Percentiles rank a stretch among this genome's conserved stretches.
Conservation (phyloP, 345 rosid species). For the Syzygium jambos region DNA sequence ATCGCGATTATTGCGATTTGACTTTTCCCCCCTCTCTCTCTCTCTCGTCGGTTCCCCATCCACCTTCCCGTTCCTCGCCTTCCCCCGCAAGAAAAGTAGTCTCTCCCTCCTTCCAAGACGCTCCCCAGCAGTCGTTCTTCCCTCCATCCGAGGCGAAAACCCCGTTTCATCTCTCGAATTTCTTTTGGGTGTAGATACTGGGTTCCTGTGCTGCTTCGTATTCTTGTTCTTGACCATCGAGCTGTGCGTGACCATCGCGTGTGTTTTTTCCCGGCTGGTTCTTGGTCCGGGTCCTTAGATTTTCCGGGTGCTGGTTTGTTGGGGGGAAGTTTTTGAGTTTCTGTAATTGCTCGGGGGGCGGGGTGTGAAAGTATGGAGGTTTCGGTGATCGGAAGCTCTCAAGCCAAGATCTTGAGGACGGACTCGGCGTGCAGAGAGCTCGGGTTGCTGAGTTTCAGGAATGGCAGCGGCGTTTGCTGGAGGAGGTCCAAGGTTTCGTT, state of each 20-base stretch:
- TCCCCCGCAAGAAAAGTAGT: background rate
- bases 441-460: slow-evolving; percentile 11
- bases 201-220: background rate
- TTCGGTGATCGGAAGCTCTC: slow-evolving; percentile 45
- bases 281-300: background rate
- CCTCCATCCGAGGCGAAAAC: background rate
- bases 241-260: background rate
- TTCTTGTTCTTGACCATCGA: background rate
- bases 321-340: background rate
- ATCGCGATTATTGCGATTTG: too few species aligned
- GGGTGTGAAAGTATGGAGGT: slow-evolving; percentile 37
- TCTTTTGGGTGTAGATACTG: background rate
- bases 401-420: slow-evolving; percentile 27
- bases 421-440: slow-evolving; percentile 28
- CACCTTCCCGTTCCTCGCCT: background rate
- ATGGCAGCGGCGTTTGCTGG: background rate
- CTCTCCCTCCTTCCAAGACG: background rate
- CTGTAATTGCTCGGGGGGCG: background rate
- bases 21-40: too few species aligned
- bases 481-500: slow-evolving; percentile 24
- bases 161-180: background rate
- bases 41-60: too few species aligned
- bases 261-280: background rate
- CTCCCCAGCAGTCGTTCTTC: background rate
- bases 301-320: background rate